Conservation (phyloP, 305 asterid genomes). For the Euphrasia arctica region DNA sequence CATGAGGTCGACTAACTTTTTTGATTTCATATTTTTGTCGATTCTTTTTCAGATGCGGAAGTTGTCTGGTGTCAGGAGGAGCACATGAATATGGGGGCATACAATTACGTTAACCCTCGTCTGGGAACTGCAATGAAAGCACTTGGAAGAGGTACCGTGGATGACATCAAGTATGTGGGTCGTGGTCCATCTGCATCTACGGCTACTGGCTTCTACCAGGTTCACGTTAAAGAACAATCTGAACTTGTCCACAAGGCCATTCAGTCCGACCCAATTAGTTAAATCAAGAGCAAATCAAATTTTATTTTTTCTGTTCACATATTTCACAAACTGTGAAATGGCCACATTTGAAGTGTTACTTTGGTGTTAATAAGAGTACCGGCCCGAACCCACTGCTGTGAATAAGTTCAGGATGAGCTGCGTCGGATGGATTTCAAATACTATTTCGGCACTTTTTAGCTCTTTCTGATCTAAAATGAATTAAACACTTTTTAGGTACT, state of each 20-base stretch:
- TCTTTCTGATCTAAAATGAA: too few relatives aligned
- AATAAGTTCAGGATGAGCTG: neutral
- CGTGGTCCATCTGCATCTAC: slow-evolving; percentile 97
- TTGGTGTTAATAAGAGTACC: neutral
- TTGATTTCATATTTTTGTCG: neutral
- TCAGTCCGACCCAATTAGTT: slow-evolving; percentile 56
- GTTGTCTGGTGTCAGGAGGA: slow-evolving; percentile 98
- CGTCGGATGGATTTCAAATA: too few relatives aligned
- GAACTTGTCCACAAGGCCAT: slow-evolving; percentile 74
- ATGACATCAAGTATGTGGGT: slow-evolving; percentile 77
- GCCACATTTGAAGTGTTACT: too few relatives aligned
- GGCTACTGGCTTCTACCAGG: slow-evolving; percentile 83
- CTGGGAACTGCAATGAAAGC: slow-evolving; percentile 88
- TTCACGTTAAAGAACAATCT: slow-evolving; percentile 77
- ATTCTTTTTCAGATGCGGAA: slow-evolving; percentile 72
- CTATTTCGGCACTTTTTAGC: too few relatives aligned
- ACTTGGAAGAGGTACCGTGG: slow-evolving; percentile 63
- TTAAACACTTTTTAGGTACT: too few relatives aligned
- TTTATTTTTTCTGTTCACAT: too few relatives aligned
- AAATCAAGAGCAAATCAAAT: neutral
- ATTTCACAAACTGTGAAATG: too few relatives aligned
- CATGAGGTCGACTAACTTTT: neutral
- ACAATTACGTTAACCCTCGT: slow-evolving; percentile 66
- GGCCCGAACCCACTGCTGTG: neutral
- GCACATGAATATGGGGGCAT: slow-evolving; percentile 98